These are phyloP conservation scores for Wickerhamomyces canadensis DNA, from an alignment of 805 yeast genomes.

Conservation along the genomic window DNA sequence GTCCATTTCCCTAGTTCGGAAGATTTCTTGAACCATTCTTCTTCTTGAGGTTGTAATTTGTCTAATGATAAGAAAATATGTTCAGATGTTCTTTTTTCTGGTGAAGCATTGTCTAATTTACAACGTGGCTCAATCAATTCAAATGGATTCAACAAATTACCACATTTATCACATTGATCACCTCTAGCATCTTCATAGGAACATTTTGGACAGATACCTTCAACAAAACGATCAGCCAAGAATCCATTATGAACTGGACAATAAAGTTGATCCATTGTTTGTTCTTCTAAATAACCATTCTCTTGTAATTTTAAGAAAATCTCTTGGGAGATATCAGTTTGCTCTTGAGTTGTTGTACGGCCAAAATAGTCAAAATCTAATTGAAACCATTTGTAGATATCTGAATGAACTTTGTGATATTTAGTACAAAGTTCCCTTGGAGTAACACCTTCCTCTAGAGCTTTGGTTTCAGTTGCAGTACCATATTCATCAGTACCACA, in stretches of 20 bases:
- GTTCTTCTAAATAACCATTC: slow-evolving; percentile 82
- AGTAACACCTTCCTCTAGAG: slow-evolving; percentile 85
- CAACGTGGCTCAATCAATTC: slow-evolving; percentile 94
- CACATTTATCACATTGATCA: slow-evolving; percentile 98
- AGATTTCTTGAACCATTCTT: slow-evolving; percentile 65
- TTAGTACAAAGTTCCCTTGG: slow-evolving; percentile 90
- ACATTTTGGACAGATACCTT: slow-evolving; percentile 96
- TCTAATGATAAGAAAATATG: slow-evolving; percentile 83
- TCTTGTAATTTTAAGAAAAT: slow-evolving; percentile 72
- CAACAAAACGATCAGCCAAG: slow-evolving; percentile 94
- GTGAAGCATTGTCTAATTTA: slow-evolving; percentile 81
- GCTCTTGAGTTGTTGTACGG: slow-evolving; percentile 87
- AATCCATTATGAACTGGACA: slow-evolving; percentile 88
- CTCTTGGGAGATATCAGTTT: slow-evolving; percentile 94
- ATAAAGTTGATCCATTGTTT: slow-evolving; percentile 82
- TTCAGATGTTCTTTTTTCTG: slow-evolving; percentile 73
- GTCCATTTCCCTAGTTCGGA: slow-evolving; percentile 84
- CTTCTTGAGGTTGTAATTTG: slow-evolving; percentile 72
- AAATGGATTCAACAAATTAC: slow-evolving; percentile 80
- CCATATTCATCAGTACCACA: slow-evolving; percentile 99
- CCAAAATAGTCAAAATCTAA: slow-evolving; percentile 94
- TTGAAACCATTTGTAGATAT: slow-evolving; percentile 95
- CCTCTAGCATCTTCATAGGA: slow-evolving; percentile 96
- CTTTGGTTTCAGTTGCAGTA: slow-evolving; percentile 98
- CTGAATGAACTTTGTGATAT: slow-evolving; percentile 78